phyloP scores from a whole-genome alignment of 1,284 basidiomycete genomes.

The Puccinia coronata region DNA sequence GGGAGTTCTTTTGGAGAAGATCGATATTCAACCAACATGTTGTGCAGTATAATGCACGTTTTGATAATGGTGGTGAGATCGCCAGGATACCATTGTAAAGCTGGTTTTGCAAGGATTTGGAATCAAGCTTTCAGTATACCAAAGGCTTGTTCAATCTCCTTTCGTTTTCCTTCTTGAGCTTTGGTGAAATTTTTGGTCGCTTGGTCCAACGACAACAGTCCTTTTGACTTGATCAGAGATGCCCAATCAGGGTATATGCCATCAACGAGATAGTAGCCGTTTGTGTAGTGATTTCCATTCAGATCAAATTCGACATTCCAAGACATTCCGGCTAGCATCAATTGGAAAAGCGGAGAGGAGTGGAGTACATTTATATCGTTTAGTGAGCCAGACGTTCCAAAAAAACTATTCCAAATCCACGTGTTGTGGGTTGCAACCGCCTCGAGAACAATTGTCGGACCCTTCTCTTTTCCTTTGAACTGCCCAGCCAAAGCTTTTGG shows the following conservation, averaged over 20 bases:
- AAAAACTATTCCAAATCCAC: constrained; percentile 34
- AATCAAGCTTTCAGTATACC: too few species aligned
- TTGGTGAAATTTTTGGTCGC: background rate
- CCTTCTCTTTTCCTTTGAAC: background rate
- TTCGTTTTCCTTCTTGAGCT: too few species aligned
- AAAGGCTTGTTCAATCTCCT: too few species aligned
- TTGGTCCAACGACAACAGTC: too few species aligned
- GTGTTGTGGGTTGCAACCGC: constrained; percentile 20
- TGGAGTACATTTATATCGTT: constrained; percentile 39
- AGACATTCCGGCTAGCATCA: background rate
- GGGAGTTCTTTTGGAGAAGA: too few species aligned
- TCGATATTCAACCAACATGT: too few species aligned
- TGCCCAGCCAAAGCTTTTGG: background rate
- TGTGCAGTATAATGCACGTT: too few species aligned
- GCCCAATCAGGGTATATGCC: too few species aligned
- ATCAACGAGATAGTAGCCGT: constrained; percentile 26
- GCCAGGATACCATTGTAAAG: too few species aligned
- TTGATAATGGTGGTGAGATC: too few species aligned
- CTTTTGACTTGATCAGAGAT: too few species aligned
- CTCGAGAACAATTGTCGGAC: constrained; percentile 10
- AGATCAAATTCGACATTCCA: constrained; percentile 14
- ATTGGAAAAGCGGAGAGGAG: background rate
- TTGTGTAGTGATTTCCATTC: background rate
- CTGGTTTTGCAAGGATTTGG: too few species aligned
- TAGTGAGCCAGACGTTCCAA: constrained; percentile 14